Conservation (phyloP, 1,284 basidiomycete species). For the Schizophyllum commune region DNA sequence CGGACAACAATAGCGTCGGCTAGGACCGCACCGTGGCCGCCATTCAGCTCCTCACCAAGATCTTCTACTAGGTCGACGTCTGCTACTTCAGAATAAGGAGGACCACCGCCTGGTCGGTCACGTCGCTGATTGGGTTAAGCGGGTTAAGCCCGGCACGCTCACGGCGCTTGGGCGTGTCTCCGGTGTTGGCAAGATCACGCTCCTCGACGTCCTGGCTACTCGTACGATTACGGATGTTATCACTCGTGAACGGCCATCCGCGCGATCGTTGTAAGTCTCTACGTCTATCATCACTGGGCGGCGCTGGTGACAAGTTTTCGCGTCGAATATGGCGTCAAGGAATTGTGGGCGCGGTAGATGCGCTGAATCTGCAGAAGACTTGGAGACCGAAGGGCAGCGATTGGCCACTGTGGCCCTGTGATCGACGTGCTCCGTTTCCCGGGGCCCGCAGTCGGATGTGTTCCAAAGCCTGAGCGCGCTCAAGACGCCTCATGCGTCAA, state of each 20-base stretch:
- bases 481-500: no score
- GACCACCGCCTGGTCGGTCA: constrained; percentile 64
- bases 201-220: constrained; percentile 80
- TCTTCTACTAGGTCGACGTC: constrained; percentile 60
- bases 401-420: no score
- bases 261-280: constrained; percentile 8
- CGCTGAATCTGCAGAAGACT: no score
- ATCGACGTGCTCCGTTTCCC: no score
- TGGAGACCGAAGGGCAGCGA: no score
- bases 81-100: constrained; percentile 50
- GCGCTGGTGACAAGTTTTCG: no score
- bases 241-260: constrained; percentile 66
- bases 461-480: no score
- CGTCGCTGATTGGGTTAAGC: constrained; percentile 80
- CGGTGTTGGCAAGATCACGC: constrained; percentile 66
- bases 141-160: constrained; percentile 74
- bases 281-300: background rate
- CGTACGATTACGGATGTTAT: constrained; percentile 73
- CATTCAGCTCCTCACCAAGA: constrained; percentile 22
- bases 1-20: background rate
- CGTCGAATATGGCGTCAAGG: no score
- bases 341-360: no score
- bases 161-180: constrained; percentile 77
- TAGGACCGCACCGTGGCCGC: background rate
- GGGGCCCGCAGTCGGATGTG: no score